Evolutionary conservation across 495 filamentous ascomycete species (phyloP).

Genomic region (Lichina pygmaea): DNA sequence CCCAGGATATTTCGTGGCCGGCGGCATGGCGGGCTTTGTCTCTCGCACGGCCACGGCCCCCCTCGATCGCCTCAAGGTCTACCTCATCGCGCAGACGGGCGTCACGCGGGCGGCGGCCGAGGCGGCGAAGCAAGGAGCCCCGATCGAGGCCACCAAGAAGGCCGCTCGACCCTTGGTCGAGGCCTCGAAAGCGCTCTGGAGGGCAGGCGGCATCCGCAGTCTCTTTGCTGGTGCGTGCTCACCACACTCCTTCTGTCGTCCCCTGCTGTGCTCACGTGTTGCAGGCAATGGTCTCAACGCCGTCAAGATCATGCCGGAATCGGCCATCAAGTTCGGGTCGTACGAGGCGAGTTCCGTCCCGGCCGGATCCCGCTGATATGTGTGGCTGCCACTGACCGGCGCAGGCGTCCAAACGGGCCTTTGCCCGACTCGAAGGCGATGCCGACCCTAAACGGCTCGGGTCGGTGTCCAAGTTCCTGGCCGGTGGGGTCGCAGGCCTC

Average conservation of each 20-base stretch:
- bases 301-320: constrained; percentile 92
- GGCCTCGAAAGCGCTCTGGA: constrained; percentile 54
- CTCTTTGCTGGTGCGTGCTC: constrained; percentile 65
- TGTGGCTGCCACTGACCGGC: neutral
- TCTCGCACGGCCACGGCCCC: constrained; percentile 86
- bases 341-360: constrained; percentile 35
- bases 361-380: neutral
- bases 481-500: constrained; percentile 76
- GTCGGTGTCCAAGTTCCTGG: constrained; percentile 65
- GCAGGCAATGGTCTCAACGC: constrained; percentile 91
- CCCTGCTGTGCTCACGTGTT: constrained; percentile 11
- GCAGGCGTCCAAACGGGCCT: constrained; percentile 63
- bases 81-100: constrained; percentile 76
- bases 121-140: constrained; percentile 44
- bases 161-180: constrained; percentile 38
- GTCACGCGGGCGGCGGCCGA: constrained; percentile 27
- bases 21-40: constrained; percentile 72
- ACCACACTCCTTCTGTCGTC: neutral
- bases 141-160: constrained; percentile 35
- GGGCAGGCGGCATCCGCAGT: constrained; percentile 64
- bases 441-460: constrained; percentile 51
- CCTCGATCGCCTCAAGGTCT: constrained; percentile 90
- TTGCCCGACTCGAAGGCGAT: constrained; percentile 74
- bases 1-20: constrained; percentile 90
- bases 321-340: constrained; percentile 87